phyloP scores from a whole-genome alignment of 2,329 filamentous ascomycete genomes.

The Microdochium bolleyi region DNA sequence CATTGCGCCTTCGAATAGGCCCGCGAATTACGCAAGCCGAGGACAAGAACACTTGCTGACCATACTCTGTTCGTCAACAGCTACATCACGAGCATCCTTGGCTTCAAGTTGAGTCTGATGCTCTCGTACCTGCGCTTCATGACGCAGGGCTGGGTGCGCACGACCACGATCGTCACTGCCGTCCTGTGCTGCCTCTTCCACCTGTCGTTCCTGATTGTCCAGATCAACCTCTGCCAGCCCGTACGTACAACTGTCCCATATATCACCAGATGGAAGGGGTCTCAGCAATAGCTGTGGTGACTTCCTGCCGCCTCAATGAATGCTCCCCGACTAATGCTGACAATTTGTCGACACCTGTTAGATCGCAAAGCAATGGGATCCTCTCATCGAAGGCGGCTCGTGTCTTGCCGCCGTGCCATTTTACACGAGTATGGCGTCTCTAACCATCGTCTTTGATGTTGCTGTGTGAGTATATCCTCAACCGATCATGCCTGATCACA shows the following conservation, averaged over 20 bases:
- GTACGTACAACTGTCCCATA: conserved; percentile 7
- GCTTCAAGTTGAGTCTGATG: conserved; percentile 37
- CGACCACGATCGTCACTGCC: conserved; percentile 23
- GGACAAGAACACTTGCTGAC: no score
- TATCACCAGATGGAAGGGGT: no score
- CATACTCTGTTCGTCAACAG: conserved; percentile 9
- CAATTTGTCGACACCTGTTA: no score
- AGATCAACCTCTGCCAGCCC: conserved; percentile 26
- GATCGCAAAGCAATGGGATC: conserved; percentile 34
- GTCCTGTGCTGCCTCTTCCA: conserved; percentile 27
- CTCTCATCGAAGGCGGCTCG: conserved; percentile 19
- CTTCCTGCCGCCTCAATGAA: no score
- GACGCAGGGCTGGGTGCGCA: conserved; percentile 24
- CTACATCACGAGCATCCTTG: conserved; percentile 32
- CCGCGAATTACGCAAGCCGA: no score
- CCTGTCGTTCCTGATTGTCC: conserved; percentile 25
- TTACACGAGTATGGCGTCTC: conserved; percentile 30
- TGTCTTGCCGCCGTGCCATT: conserved; percentile 32
- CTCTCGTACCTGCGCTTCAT: conserved; percentile 36
- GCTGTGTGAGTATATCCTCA: conserved; percentile 22
- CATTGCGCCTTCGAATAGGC: neutral
- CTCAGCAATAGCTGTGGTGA: neutral
- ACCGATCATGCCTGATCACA: no score
- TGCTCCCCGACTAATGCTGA: no score
- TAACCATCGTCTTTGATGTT: conserved; percentile 33